phyloP scores from a whole-genome alignment of 1,139 yeast genomes.

The Zhuliangozyma blackwelliae region DNA sequence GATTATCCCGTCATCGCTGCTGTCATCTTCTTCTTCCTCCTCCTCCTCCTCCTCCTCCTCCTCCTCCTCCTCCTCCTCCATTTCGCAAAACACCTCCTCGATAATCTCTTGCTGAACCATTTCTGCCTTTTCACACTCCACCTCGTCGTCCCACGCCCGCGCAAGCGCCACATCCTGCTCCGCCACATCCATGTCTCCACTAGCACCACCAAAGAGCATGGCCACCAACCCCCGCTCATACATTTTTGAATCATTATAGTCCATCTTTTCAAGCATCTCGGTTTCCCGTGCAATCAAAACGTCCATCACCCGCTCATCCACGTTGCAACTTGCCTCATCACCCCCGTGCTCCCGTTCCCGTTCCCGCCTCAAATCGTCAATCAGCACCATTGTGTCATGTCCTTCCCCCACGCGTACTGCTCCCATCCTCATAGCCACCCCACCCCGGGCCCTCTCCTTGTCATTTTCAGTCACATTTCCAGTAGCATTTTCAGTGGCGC shows the following conservation, averaged over 20 bases:
- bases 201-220: conserved; percentile 5
- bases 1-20: not conserved
- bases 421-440: too few species aligned
- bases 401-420: too few species aligned
- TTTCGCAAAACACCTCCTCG: too few species aligned
- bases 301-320: conserved; percentile 10
- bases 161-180: conserved; percentile 4
- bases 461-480: too few species aligned
- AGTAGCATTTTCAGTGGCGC: too few species aligned
- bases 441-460: too few species aligned
- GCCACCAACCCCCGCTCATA: conserved; percentile 16
- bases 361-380: too few species aligned
- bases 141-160: conserved; percentile 1
- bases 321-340: not conserved
- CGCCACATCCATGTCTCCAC: too few species aligned
- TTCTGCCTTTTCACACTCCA: not conserved
- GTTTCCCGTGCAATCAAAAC: conserved; percentile 10
- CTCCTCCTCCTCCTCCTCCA: too few species aligned
- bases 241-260: conserved; percentile 12
- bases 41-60: conserved; percentile 1
- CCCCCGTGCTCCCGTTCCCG: too few species aligned
- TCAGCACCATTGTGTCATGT: too few species aligned
- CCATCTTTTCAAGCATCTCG: conserved; percentile 12
- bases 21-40: not conserved
- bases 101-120: not conserved